Evolutionary conservation across 345 rosid genomes (phyloP).

Genomic region (Odontarrhena argentea): DNA sequence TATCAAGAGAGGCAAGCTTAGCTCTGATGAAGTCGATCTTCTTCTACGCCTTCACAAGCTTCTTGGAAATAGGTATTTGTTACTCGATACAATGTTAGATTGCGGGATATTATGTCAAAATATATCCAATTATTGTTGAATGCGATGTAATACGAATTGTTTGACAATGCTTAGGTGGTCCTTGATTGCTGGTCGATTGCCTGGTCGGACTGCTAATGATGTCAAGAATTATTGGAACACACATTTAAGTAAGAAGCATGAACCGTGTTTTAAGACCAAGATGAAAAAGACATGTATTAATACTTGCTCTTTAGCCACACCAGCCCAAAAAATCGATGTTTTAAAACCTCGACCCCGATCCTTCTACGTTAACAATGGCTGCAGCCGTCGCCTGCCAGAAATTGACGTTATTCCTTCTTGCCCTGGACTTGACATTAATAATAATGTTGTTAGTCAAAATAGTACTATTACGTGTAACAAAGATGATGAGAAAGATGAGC

Average conservation of each 20-base stretch:
- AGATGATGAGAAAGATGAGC: constrained; percentile 12
- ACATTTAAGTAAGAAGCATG: constrained; percentile 50
- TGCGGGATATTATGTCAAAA: no score
- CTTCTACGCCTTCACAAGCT: constrained; percentile 61
- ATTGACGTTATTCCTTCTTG: not conserved
- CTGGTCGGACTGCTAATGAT: constrained; percentile 59
- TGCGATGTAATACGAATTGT: not conserved
- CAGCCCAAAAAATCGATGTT: constrained; percentile 25
- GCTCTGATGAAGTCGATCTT: constrained; percentile 61
- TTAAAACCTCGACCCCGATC: constrained; percentile 42
- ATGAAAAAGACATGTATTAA: constrained; percentile 15
- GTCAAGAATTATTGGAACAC: constrained; percentile 65
- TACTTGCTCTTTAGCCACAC: not conserved
- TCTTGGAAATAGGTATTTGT: constrained; percentile 53
- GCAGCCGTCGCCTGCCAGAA: constrained; percentile 7
- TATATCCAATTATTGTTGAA: no score
- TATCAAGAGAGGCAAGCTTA: constrained; percentile 57
- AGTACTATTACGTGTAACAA: constrained; percentile 16
- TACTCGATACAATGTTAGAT: not conserved
- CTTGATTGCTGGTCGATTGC: constrained; percentile 57
- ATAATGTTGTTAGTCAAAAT: constrained; percentile 4
- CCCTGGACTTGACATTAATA: not conserved
- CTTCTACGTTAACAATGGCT: constrained; percentile 10
- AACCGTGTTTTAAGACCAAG: constrained; percentile 13
- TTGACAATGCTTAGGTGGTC: constrained; percentile 48